These are phyloP conservation scores for Salix purpurea DNA, from an alignment of 345 rosid genomes.

Conservation along the genomic window DNA sequence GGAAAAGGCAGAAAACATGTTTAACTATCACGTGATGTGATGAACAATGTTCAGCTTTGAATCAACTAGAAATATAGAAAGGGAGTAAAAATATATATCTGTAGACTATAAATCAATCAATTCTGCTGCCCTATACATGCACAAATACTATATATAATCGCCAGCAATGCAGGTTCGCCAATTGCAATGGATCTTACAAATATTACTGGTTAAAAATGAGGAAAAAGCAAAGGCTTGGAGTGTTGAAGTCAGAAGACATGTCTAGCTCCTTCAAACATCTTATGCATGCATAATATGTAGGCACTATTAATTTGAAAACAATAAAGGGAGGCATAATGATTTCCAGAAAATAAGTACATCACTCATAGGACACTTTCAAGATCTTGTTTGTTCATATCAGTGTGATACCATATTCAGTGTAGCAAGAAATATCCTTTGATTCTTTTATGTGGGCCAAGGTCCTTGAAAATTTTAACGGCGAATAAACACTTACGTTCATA, in stretches of 20 bases:
- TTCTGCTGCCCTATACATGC: not conserved
- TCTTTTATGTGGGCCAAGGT: not conserved
- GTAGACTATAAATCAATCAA: not conserved
- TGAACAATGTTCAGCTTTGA: not conserved
- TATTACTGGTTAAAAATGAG: not conserved
- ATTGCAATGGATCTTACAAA: conserved; percentile 1
- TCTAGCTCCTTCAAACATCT: not conserved
- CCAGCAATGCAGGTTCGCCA: not conserved
- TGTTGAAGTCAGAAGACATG: not conserved
- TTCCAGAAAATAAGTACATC: not conserved
- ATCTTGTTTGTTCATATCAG: not conserved
- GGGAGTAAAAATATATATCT: not conserved
- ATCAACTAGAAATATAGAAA: not conserved
- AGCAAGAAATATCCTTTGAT: not conserved
- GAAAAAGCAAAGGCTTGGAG: not conserved
- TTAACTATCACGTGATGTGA: not conserved
- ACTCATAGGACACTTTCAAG: not conserved
- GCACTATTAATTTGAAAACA: not conserved
- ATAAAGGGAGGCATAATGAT: not conserved
- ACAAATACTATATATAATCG: not conserved
- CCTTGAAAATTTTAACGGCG: not conserved
- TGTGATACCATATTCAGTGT: not conserved
- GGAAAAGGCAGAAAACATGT: not conserved
- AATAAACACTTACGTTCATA: not conserved
- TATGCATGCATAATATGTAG: not conserved